These are phyloP conservation scores for Thelonectria olida DNA, from an alignment of 2,329 filamentous ascomycete species.

Conservation along the genomic window DNA sequence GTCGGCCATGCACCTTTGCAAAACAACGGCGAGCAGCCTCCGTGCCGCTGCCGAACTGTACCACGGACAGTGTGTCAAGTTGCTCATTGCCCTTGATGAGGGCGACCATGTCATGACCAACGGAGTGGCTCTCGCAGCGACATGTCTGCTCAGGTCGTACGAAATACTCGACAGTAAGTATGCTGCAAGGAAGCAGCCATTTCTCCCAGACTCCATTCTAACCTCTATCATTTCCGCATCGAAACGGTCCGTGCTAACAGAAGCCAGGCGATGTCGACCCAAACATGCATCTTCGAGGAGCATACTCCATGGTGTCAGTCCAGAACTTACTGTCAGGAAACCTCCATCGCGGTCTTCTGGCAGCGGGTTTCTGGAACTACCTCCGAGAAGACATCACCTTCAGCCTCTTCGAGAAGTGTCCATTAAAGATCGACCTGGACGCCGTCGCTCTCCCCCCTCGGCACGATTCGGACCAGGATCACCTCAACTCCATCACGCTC, in stretches of 20 bases:
- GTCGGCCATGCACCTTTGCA: constrained; percentile 52
- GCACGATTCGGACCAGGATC: constrained; percentile 29
- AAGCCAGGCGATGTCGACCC: constrained; percentile 49
- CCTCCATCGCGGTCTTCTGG: constrained; percentile 41
- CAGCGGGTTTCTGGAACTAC: constrained; percentile 61
- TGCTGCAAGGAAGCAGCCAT: too few relatives aligned
- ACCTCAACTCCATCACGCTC: constrained; percentile 52
- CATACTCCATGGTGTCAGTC: constrained; percentile 53
- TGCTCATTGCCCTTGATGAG: constrained; percentile 48
- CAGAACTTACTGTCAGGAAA: constrained; percentile 34
- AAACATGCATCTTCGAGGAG: constrained; percentile 56
- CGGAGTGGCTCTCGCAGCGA: constrained; percentile 54
- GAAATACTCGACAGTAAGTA: constrained; percentile 55
- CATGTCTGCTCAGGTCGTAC: constrained; percentile 58
- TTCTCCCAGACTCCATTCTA: too few relatives aligned
- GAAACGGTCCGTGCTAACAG: not conserved
- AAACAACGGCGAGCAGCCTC: constrained; percentile 41
- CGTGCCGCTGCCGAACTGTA: constrained; percentile 48
- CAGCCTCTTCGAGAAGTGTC: constrained; percentile 54
- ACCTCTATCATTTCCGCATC: too few relatives aligned
- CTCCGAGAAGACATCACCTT: constrained; percentile 63
- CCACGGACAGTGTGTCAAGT: constrained; percentile 51
- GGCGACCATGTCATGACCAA: constrained; percentile 42
- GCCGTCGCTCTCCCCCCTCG: constrained; percentile 28
- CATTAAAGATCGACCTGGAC: constrained; percentile 51